Conservation (phyloP, 192 early-diverging fungal genomes). For the Rhizophagus sp. region DNA sequence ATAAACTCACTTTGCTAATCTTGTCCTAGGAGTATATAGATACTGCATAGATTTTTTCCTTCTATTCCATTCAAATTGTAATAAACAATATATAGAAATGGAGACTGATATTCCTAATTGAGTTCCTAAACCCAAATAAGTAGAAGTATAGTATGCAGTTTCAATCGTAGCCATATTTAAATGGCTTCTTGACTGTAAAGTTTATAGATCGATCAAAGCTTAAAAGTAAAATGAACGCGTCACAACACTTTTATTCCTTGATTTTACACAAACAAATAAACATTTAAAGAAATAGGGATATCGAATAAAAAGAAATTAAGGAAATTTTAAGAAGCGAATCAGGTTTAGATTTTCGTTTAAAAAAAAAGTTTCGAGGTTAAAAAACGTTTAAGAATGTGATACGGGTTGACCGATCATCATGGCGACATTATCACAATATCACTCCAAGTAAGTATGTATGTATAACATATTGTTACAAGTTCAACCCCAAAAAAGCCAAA, state of each 20-base stretch:
- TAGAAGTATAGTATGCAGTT: conserved; percentile 42
- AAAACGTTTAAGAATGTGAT: no score
- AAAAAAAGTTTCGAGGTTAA: neutral
- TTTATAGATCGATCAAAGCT: no score
- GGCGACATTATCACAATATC: no score
- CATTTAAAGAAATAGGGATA: neutral
- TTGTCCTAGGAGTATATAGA: conserved; percentile 49
- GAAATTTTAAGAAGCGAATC: neutral
- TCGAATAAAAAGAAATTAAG: neutral
- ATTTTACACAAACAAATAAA: neutral
- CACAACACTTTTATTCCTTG: neutral
- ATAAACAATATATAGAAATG: conserved; percentile 47
- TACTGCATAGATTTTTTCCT: conserved; percentile 50
- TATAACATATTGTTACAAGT: no score
- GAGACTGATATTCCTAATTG: conserved; percentile 52
- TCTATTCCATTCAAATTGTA: conserved; percentile 53
- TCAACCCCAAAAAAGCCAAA: no score
- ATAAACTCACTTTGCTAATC: conserved; percentile 43
- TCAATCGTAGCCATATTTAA: conserved; percentile 46
- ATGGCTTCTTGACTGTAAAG: neutral
- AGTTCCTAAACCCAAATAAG: conserved; percentile 52
- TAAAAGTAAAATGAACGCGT: neutral
- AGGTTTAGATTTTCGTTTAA: neutral
- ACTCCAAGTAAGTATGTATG: no score
- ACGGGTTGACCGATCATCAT: no score